A percentile compares a stretch with the other conserved stretches of the same genome.
phyloP scores from a whole-genome alignment of 1,284 basidiomycete species.

The Apiotrichum laibachii region DNA sequence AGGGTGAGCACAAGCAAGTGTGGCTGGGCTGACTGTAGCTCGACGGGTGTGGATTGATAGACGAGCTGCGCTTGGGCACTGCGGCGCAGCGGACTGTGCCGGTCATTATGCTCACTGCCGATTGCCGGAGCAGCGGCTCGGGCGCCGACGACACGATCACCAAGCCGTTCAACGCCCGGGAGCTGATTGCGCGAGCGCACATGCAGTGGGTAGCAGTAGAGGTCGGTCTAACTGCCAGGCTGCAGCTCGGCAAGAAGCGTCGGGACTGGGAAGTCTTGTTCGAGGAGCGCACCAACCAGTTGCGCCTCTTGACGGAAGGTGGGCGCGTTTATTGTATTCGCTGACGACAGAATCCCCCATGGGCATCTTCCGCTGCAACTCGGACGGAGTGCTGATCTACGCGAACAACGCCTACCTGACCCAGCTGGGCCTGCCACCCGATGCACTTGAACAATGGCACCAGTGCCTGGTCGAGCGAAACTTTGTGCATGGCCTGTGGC shows the following conservation, averaged over 20 bases:
- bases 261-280: slow-evolving; percentile 40
- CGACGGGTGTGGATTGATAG: slow-evolving; percentile 37
- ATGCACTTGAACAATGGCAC: no score
- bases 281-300: slow-evolving; percentile 31
- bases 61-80: slow-evolving; percentile 22
- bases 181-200: slow-evolving; percentile 52
- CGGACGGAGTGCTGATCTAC: slow-evolving; percentile 31
- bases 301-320: neutral
- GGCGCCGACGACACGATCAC: slow-evolving; percentile 49
- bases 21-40: slow-evolving; percentile 21
- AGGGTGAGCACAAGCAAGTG: slow-evolving; percentile 22
- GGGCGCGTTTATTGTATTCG: no score
- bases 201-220: slow-evolving; percentile 20
- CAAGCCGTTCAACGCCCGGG: slow-evolving; percentile 48
- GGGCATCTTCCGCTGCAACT: slow-evolving; percentile 37
- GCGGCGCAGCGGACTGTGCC: slow-evolving; percentile 30
- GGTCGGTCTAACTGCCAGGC: neutral
- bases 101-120: slow-evolving; percentile 44
- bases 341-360: slow-evolving; percentile 26
- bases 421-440: slow-evolving; percentile 14
- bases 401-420: slow-evolving; percentile 23
- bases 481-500: no score
- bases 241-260: slow-evolving; percentile 46
- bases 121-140: slow-evolving; percentile 31
- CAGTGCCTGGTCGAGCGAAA: no score